Conservation (phyloP, 2,329 filamentous ascomycete genomes). For the Penicillium sp. region DNA sequence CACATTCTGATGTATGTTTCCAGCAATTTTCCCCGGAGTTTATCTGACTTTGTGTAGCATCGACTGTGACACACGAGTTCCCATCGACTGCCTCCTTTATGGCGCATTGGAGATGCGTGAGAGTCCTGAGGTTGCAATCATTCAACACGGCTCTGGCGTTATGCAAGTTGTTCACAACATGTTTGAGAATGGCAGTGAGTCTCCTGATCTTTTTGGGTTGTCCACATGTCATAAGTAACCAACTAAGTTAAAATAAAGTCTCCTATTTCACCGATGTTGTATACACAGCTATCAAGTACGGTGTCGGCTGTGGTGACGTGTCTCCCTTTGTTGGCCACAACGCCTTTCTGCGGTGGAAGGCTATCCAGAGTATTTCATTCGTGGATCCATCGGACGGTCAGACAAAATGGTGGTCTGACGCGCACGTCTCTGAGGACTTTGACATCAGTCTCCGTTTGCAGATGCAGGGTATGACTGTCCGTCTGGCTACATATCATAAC, state of each 20-base stretch:
- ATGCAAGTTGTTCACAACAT: slow-evolving; percentile 75
- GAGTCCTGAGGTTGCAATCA: slow-evolving; percentile 70
- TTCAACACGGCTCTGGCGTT: slow-evolving; percentile 74
- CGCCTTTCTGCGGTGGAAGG: slow-evolving; percentile 70
- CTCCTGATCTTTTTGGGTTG: neutral
- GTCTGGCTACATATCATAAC: slow-evolving; percentile 70
- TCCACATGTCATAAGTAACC: neutral
- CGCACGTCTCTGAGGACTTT: slow-evolving; percentile 77
- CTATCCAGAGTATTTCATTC: slow-evolving; percentile 18
- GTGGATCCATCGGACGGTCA: slow-evolving; percentile 55
- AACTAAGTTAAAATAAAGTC: slow-evolving; percentile 36
- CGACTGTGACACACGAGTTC: slow-evolving; percentile 72
- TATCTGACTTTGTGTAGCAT: slow-evolving; percentile 39
- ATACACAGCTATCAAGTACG: slow-evolving; percentile 73
- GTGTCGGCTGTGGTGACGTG: slow-evolving; percentile 72
- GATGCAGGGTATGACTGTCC: slow-evolving; percentile 68
- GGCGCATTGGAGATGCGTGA: slow-evolving; percentile 73
- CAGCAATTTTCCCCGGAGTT: neutral
- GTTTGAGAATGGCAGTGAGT: slow-evolving; percentile 69
- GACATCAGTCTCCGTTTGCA: slow-evolving; percentile 76
- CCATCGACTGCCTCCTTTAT: slow-evolving; percentile 69
- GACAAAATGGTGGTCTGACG: slow-evolving; percentile 75
- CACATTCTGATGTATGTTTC: slow-evolving; percentile 63
- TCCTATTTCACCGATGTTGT: slow-evolving; percentile 81
- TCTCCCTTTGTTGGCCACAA: slow-evolving; percentile 80